These are phyloP conservation scores for Metarhizium humberi DNA, from an alignment of 2,329 filamentous ascomycete species.

Conservation along the genomic window DNA sequence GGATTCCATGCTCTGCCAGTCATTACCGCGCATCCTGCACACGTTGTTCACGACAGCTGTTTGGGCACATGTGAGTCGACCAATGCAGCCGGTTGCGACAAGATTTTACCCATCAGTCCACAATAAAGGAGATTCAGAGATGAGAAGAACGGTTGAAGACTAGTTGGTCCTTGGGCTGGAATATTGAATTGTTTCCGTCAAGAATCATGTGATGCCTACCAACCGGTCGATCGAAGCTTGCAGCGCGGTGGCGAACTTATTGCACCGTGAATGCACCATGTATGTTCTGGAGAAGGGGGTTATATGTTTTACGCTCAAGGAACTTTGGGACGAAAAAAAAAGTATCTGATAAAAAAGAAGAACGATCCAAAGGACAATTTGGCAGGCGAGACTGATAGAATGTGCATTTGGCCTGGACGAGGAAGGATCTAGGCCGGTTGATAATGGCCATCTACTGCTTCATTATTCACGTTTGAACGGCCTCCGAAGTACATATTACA, in stretches of 20 bases:
- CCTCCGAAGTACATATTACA: not conserved
- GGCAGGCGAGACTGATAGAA: not conserved
- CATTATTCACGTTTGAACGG: not conserved
- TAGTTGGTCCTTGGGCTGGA: not conserved
- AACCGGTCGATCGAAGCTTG: not conserved
- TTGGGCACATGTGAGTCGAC: too few relatives aligned
- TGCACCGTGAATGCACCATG: not conserved
- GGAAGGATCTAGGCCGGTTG: not conserved
- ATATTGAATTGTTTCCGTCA: not conserved
- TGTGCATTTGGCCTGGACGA: not conserved
- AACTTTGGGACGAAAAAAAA: not conserved
- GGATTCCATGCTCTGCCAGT: not conserved
- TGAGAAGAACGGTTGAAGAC: not conserved
- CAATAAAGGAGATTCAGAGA: not conserved
- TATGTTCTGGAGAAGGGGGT: not conserved
- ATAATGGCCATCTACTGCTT: not conserved
- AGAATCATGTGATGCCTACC: not conserved
- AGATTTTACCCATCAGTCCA: not conserved
- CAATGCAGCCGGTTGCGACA: too few relatives aligned
- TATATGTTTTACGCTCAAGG: not conserved
- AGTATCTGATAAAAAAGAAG: not conserved
- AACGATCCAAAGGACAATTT: not conserved
- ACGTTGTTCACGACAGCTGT: not conserved
- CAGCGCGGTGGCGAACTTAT: not conserved
- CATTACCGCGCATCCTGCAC: not conserved